phyloP scores from a whole-genome alignment of 768 basidiomycete genomes.

The Candolleomyces aberdarensis region DNA sequence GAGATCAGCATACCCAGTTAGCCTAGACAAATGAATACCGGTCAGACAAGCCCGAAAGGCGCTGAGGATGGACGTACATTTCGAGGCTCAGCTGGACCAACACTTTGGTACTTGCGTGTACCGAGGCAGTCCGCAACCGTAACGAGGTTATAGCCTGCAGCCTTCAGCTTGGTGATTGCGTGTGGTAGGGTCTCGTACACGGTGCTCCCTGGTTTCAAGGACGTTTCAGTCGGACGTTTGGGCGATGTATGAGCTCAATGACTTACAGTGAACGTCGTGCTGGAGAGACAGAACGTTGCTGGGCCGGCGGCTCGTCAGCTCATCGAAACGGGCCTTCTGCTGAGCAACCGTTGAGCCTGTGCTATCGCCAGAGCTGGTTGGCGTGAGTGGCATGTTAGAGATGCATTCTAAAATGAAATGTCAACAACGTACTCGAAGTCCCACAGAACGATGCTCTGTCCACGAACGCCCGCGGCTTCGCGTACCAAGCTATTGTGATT shows the following conservation, averaged over 20 bases:
- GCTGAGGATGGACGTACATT: not conserved
- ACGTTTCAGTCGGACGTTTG: not conserved
- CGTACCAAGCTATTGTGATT: conserved; percentile 31
- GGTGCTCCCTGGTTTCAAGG: not conserved
- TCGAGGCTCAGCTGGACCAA: conserved; percentile 6
- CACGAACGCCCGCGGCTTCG: conserved; percentile 16
- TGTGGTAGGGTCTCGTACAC: conserved; percentile 10
- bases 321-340: conserved; percentile 3
- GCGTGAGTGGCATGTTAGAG: not conserved
- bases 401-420: not conserved
- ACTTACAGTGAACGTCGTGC: conserved; percentile 10
- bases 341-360: not conserved
- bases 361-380: conserved; percentile 3
- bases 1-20: not conserved
- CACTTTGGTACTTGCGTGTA: conserved; percentile 34
- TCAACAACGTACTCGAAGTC: conserved; percentile 27
- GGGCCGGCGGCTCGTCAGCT: not conserved
- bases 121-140: conserved; percentile 22
- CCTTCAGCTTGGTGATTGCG: conserved; percentile 16
- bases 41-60: not conserved
- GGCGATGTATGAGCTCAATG: not conserved
- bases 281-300: conserved; percentile 3
- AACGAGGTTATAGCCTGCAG: conserved; percentile 17
- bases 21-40: not conserved
- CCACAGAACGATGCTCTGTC: conserved; percentile 27